Evolutionary conservation across 495 filamentous ascomycete genomes (phyloP).

Genomic region (Aspergillus olivimuriae): DNA sequence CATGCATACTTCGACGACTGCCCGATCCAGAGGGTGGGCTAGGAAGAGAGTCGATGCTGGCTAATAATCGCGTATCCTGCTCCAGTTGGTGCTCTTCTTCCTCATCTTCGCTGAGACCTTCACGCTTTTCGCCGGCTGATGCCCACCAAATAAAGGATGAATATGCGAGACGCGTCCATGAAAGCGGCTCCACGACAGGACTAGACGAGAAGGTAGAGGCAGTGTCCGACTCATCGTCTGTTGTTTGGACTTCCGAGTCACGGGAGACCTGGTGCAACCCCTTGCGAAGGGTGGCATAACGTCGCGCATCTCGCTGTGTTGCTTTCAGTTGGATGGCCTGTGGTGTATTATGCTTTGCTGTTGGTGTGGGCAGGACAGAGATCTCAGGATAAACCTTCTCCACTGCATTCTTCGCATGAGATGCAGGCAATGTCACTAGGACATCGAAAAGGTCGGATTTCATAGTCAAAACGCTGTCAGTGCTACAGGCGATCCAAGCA

Average conservation of each 20-base stretch:
- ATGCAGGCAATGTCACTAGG: conserved; percentile 70
- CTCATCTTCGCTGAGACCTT: conserved; percentile 39
- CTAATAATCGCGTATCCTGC: conserved; percentile 36
- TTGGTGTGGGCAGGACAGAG: conserved; percentile 21
- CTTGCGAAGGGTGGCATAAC: conserved; percentile 65
- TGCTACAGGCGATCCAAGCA: conserved; percentile 91
- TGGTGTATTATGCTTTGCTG: conserved; percentile 20
- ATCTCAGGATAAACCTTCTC: conserved; percentile 69
- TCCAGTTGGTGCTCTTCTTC: conserved; percentile 37
- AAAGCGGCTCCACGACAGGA: conserved; percentile 63
- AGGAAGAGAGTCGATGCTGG: conserved; percentile 35
- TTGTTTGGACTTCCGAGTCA: conserved; percentile 17
- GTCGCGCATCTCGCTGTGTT: conserved; percentile 81
- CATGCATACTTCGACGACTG: conserved; percentile 38
- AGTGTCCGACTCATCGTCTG: conserved; percentile 34
- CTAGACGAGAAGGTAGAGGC: conserved; percentile 42
- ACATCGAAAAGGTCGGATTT: conserved; percentile 85
- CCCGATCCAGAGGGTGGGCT: conserved; percentile 26
- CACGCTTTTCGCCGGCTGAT: conserved; percentile 79
- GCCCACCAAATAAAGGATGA: conserved; percentile 98
- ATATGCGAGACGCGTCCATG: conserved; percentile 89
- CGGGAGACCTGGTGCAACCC: conserved; percentile 53
- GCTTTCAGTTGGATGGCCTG: conserved; percentile 55
- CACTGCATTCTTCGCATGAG: conserved; percentile 48
- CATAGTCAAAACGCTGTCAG: conserved; percentile 80